phyloP scores from a whole-genome alignment of 2,329 filamentous ascomycete genomes.

The Aspergillus puulaauensis region DNA sequence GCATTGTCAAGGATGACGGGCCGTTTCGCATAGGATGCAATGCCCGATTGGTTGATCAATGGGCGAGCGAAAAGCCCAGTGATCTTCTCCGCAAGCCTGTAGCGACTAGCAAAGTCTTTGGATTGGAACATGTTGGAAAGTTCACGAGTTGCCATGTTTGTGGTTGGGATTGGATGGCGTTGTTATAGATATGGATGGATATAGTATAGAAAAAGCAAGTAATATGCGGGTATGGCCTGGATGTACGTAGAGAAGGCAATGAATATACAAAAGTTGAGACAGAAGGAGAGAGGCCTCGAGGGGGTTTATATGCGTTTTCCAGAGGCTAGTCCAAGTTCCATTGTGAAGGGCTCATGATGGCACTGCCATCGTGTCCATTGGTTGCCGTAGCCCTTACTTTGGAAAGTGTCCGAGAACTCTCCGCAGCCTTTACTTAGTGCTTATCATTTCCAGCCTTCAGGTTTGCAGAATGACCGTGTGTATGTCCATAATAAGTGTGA shows the following conservation, averaged over 20 bases:
- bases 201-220: neutral
- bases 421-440: neutral
- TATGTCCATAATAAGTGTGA: neutral
- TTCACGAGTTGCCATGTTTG: neutral
- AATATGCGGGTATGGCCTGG: neutral
- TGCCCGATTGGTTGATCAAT: slow-evolving; percentile 30
- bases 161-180: neutral
- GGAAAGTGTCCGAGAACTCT: slow-evolving; percentile 17
- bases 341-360: neutral
- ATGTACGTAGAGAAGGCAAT: neutral
- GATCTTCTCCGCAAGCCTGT: slow-evolving; percentile 30
- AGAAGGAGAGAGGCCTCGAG: neutral
- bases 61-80: slow-evolving; percentile 30
- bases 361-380: neutral
- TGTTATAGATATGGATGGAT: neutral
- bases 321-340: neutral
- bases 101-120: slow-evolving; percentile 23
- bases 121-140: neutral
- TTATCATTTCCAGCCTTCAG: neutral
- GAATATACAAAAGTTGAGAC: neutral
- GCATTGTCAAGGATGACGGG: slow-evolving; percentile 52
- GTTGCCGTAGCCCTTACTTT: neutral
- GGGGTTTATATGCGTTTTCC: neutral
- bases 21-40: slow-evolving; percentile 22
- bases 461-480: neutral